phyloP scores from a whole-genome alignment of 495 filamentous ascomycete genomes.

The Penicillium riverlandense region DNA sequence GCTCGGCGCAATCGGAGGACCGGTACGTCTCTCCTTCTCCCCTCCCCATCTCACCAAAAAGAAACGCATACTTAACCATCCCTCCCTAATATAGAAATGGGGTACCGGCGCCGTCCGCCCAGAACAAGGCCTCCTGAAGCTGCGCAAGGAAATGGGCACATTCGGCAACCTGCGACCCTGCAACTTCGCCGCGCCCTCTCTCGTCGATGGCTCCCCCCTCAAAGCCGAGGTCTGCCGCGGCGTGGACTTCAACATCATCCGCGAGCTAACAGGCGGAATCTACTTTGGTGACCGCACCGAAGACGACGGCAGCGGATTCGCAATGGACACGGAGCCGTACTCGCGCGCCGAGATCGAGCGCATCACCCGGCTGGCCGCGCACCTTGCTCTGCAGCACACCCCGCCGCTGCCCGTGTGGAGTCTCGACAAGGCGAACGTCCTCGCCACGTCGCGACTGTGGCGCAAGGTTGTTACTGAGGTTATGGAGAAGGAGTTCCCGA shows the following conservation, averaged over 20 bases:
- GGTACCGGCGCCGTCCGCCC: constrained; percentile 83
- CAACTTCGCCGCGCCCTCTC: constrained; percentile 87
- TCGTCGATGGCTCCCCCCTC: constrained; percentile 82
- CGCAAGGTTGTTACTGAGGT: constrained; percentile 75
- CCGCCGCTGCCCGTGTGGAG: constrained; percentile 81
- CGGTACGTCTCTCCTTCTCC: constrained; percentile 36
- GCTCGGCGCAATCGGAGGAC: constrained; percentile 91
- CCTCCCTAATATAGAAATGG: constrained; percentile 62
- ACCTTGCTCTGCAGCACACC: constrained; percentile 71
- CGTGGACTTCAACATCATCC: constrained; percentile 90
- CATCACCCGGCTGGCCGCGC: constrained; percentile 73
- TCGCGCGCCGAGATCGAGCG: constrained; percentile 82
- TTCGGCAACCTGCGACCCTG: constrained; percentile 98
- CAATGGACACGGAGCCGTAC: constrained; percentile 88
- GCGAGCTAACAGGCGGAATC: constrained; percentile 91
- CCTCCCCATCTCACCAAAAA: neutral
- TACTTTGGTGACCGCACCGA: constrained; percentile 95
- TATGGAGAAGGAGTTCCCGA: constrained; percentile 79
- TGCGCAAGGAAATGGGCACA: constrained; percentile 89
- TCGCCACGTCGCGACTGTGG: constrained; percentile 87
- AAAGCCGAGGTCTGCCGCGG: constrained; percentile 81
- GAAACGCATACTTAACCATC: neutral
- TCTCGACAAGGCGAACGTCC: constrained; percentile 95
- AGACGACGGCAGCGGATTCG: constrained; percentile 65
- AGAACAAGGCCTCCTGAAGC: constrained; percentile 87